These are phyloP conservation scores for Didymella glomerata DNA, from an alignment of 2,329 filamentous ascomycete species.

Conservation along the genomic window DNA sequence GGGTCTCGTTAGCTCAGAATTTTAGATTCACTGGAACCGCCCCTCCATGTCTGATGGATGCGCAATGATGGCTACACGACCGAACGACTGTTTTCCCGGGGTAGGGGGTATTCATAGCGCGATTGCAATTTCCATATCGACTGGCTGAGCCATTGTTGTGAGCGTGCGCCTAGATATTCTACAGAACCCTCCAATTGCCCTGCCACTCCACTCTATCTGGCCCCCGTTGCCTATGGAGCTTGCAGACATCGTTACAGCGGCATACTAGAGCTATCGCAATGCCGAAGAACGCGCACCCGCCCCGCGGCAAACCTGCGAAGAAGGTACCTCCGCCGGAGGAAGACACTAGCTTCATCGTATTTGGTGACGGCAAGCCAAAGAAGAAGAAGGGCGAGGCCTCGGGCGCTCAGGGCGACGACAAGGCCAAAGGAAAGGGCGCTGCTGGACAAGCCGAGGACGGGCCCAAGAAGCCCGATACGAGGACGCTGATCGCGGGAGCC, in stretches of 20 bases:
- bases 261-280: slow-evolving; percentile 39
- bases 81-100: slow-evolving; percentile 1
- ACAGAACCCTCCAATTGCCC: slow-evolving; percentile 10
- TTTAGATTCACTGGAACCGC: slow-evolving; percentile 19
- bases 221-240: slow-evolving; percentile 20
- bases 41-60: slow-evolving; percentile 10
- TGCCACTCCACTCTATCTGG: background rate
- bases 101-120: background rate
- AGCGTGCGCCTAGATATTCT: slow-evolving; percentile 28
- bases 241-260: slow-evolving; percentile 5
- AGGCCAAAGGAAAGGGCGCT: slow-evolving; percentile 46
- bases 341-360: slow-evolving; percentile 60
- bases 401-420: slow-evolving; percentile 28
- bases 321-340: slow-evolving; percentile 56
- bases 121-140: background rate
- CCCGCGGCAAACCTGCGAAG: slow-evolving; percentile 52
- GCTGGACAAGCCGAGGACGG: slow-evolving; percentile 46
- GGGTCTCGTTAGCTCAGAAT: slow-evolving; percentile 16
- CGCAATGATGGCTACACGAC: slow-evolving; percentile 20
- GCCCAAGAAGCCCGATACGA: slow-evolving; percentile 67
- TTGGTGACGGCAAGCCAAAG: slow-evolving; percentile 56
- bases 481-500: slow-evolving; percentile 87
- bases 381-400: slow-evolving; percentile 50
- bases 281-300: slow-evolving; percentile 61
- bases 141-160: slow-evolving; percentile 28